Conservation (phyloP, 306 rosid species). For the Rubus parviflorus region DNA sequence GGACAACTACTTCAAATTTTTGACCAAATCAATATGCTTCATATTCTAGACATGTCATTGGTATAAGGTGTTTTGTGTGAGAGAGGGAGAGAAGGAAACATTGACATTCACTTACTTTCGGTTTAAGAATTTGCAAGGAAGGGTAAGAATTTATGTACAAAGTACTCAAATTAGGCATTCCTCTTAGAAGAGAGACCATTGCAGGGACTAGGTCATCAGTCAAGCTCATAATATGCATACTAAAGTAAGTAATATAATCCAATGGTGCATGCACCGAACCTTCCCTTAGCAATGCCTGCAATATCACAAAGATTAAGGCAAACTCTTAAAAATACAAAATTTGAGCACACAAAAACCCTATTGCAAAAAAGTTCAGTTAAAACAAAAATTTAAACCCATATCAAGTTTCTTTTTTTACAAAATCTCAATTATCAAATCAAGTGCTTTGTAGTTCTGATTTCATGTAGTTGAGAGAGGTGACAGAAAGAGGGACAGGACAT, state of each 20-base stretch:
- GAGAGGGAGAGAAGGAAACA: background rate
- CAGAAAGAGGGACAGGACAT: background rate
- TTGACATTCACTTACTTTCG: background rate
- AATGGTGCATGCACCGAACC: background rate
- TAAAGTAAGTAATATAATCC: background rate
- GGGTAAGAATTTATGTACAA: background rate
- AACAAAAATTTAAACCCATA: background rate
- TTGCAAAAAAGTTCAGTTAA: background rate
- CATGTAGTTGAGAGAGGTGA: background rate
- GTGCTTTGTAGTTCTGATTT: background rate
- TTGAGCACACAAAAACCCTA: background rate
- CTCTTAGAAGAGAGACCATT: background rate
- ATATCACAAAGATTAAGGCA: background rate
- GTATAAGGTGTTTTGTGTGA: background rate
- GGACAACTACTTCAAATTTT: background rate
- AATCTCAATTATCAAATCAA: background rate
- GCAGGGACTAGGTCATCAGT: background rate
- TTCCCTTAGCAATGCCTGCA: background rate
- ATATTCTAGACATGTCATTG: background rate
- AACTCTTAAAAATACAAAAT: background rate
- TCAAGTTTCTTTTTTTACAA: background rate
- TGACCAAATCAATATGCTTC: conserved; percentile 11
- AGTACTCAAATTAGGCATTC: conserved; percentile 7
- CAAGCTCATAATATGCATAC: background rate
- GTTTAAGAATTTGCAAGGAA: background rate